phyloP scores from a whole-genome alignment of 495 filamentous ascomycete genomes.

The Daldinia childiae region DNA sequence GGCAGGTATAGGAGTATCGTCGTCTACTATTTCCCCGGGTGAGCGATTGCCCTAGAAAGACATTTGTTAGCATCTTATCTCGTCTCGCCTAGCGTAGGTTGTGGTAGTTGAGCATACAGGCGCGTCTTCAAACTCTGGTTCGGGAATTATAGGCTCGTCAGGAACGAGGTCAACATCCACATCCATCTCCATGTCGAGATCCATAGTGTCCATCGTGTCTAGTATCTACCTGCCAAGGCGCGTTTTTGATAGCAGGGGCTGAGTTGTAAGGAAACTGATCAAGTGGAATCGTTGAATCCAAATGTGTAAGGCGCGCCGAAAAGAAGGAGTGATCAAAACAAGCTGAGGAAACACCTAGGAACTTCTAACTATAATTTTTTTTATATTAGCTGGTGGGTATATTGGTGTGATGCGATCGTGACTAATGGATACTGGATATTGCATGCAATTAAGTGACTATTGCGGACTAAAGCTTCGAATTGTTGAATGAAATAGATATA shows the following conservation, averaged over 20 bases:
- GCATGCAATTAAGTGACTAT: background rate
- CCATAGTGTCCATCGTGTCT: slow-evolving; percentile 62
- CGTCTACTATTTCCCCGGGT: slow-evolving; percentile 44
- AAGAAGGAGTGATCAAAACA: background rate
- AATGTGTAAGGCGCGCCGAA: background rate
- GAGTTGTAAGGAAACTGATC: background rate
- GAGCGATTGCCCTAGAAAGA: slow-evolving; percentile 50
- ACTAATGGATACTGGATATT: background rate
- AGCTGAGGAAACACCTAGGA: background rate
- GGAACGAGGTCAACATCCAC: slow-evolving; percentile 67
- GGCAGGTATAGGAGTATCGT: slow-evolving; percentile 54
- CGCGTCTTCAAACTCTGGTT: slow-evolving; percentile 57
- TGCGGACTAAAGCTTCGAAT: background rate
- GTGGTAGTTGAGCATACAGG: slow-evolving; percentile 29
- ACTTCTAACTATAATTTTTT: background rate
- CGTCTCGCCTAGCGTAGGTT: slow-evolving; percentile 1
- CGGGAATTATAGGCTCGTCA: slow-evolving; percentile 52
- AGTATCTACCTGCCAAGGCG: background rate
- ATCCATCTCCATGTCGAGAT: slow-evolving; percentile 79
- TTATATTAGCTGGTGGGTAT: background rate
- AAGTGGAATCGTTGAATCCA: background rate
- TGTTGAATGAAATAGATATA: background rate
- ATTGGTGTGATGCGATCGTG: background rate
- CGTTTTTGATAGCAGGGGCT: background rate
- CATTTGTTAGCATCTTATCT: slow-evolving; percentile 24